A percentile compares a stretch with the other conserved stretches of the same genome.
These are phyloP conservation scores for Diaporthe sp. DNA, from an alignment of 2,329 filamentous ascomycete species.

Conservation along the genomic window DNA sequence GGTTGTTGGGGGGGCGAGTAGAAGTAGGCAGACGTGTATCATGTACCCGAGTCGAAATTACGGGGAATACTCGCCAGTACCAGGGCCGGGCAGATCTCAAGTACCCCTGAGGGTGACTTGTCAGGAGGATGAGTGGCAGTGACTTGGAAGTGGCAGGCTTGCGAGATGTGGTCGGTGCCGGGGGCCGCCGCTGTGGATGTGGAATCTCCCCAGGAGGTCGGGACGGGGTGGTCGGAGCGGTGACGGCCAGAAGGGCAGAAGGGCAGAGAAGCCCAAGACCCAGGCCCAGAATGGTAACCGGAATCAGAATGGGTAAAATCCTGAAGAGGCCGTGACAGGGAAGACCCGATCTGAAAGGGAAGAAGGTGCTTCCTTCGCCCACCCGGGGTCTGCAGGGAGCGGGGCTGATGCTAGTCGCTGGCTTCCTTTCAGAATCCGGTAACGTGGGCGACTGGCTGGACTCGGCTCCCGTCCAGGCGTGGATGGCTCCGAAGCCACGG, in stretches of 20 bases:
- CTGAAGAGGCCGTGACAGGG: constrained; percentile 11
- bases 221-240: constrained; percentile 23
- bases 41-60: constrained; percentile 22
- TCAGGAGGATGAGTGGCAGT: constrained; percentile 19
- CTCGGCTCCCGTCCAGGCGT: constrained; percentile 9
- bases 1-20: constrained; percentile 7
- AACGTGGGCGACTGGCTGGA: not conserved
- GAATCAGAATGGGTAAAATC: constrained; percentile 31
- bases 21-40: constrained; percentile 23
- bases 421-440: constrained; percentile 16
- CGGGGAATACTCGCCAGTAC: constrained; percentile 18
- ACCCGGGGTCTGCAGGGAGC: constrained; percentile 29
- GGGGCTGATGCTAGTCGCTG: constrained; percentile 22
- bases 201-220: constrained; percentile 8
- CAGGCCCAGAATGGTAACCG: not conserved
- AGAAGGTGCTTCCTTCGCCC: constrained; percentile 9
- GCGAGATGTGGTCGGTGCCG: constrained; percentile 19
- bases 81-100: constrained; percentile 11
- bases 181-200: not conserved
- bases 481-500: constrained; percentile 17
- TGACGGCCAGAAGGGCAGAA: not conserved
- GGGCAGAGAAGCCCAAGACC: not conserved
- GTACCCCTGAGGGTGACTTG: constrained; percentile 15
- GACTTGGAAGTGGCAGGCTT: constrained; percentile 4
- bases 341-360: constrained; percentile 7